phyloP scores from a whole-genome alignment of 1,284 basidiomycete species.

The Sanghuangporus baumii region DNA sequence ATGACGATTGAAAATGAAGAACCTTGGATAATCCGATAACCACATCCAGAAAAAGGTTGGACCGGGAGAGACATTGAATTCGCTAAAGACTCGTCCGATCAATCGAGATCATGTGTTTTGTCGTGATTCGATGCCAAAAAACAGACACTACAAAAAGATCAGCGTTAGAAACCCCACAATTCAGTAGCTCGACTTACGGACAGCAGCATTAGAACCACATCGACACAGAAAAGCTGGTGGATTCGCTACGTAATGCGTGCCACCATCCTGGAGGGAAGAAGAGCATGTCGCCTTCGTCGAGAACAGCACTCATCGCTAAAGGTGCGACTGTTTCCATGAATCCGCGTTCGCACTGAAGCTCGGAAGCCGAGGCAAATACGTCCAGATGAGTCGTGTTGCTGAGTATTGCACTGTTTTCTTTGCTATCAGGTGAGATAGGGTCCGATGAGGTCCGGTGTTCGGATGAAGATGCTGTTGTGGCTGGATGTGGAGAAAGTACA shows the following conservation, averaged over 20 bases:
- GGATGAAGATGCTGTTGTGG: conserved; percentile 12
- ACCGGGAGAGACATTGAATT: neutral
- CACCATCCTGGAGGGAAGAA: conserved; percentile 91
- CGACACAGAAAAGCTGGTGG: conserved; percentile 70
- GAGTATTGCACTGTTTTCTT: conserved; percentile 38
- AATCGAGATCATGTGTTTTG: neutral
- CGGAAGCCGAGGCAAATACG: conserved; percentile 42
- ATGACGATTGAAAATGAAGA: neutral
- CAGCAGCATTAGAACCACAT: conserved; percentile 64
- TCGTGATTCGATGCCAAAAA: neutral
- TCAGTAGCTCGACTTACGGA: conserved; percentile 17
- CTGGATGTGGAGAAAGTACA: conserved; percentile 37
- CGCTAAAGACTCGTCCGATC: neutral
- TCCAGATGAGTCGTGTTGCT: conserved; percentile 66
- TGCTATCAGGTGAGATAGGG: neutral
- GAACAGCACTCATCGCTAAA: conserved; percentile 55
- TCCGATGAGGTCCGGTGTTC: neutral
- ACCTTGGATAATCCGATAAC: neutral
- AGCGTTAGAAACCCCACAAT: neutral
- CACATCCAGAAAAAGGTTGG: neutral
- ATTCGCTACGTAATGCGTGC: conserved; percentile 86
- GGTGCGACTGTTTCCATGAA: conserved; percentile 47
- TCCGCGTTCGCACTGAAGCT: conserved; percentile 27
- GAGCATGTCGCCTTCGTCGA: conserved; percentile 79
- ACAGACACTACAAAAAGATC: neutral